Base-by-base conservation (phyloP, 805 yeast genomes). In the Sugiyamaella mastotermitis region DNA sequence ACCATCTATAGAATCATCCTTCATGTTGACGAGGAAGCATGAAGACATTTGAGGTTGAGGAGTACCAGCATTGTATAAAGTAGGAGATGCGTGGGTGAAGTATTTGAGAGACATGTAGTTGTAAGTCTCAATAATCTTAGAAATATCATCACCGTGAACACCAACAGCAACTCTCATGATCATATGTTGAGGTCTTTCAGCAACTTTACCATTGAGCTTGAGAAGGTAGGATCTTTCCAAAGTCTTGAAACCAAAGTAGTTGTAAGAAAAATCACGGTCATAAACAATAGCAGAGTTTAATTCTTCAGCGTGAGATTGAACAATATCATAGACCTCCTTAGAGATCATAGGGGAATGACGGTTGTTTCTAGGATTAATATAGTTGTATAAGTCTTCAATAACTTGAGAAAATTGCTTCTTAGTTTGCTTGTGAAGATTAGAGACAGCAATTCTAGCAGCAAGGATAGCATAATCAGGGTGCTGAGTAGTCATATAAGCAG, bases 401-500 rank as follows among this genome's bases (percentile, higher is more conserved):
- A 86, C 94, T 51, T 77, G 78, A 27, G 94, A 80, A 53, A 83
- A 90, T 55, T 72, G 82, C 62, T 83, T 83, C 44, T 86, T 83
- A 37, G 97, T 88, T 66, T 87, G 95, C 65, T 88, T 88, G 69
- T 90, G 97, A 57, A 92, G 71, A 61, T 86, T 86, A 29, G 96
- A 84, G 39, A 92, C 80, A 15, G 97, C 97, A 45, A 90, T 82
- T 67, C 98, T 80, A 24, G 97, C 97, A 38, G 97, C 97, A 52
- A 87, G 71, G 30, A 80, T 78, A 19, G 97, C 96, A 55, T 90
- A 88, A 65, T 92, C 97, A n/a, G 97, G 97, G 62, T 90, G 97
- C 46, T 84, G 76, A 9, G 97, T 90, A 42, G 97, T 87, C 96
- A 92, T 85, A 58, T 82, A 83, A 30, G 97, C 97, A 41, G 96